Conservation (phyloP, 192 early-diverging fungal genomes). For the Mortierella antarctica region DNA sequence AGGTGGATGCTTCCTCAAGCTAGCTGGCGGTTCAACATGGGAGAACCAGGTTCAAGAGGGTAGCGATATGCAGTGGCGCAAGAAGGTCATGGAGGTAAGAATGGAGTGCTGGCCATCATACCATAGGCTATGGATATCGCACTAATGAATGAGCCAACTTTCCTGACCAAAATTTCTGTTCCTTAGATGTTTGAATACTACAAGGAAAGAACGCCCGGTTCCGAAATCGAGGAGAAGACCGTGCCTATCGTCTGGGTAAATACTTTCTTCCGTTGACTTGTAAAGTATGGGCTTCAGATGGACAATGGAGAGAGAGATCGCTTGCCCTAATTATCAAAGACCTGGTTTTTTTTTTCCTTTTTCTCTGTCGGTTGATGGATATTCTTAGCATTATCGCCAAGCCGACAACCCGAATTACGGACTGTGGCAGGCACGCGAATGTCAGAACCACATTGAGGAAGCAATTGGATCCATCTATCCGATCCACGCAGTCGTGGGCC, state of each 20-base stretch:
- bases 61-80: constrained; percentile 42
- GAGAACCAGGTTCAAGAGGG: constrained; percentile 73
- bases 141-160: not conserved
- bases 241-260: constrained; percentile 75
- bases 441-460: constrained; percentile 85
- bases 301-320: too few species aligned
- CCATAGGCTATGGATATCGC: not conserved
- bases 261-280: not conserved
- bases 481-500: constrained; percentile 74
- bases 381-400: constrained; percentile 66
- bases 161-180: not conserved
- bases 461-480: constrained; percentile 73
- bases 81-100: constrained; percentile 50
- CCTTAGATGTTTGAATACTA: constrained; percentile 82
- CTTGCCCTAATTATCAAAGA: too few species aligned
- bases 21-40: constrained; percentile 71
- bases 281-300: too few species aligned
- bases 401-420: constrained; percentile 71
- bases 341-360: not conserved
- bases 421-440: constrained; percentile 85
- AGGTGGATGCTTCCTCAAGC: constrained; percentile 77
- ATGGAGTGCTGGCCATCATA: too few species aligned
- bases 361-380: not conserved
- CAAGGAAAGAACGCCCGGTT: constrained; percentile 83
- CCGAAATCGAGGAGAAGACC: constrained; percentile 81